Evolutionary conservation across 768 basidiomycete genomes (phyloP).

Genomic region (Lactarius pseudohatsudake): DNA sequence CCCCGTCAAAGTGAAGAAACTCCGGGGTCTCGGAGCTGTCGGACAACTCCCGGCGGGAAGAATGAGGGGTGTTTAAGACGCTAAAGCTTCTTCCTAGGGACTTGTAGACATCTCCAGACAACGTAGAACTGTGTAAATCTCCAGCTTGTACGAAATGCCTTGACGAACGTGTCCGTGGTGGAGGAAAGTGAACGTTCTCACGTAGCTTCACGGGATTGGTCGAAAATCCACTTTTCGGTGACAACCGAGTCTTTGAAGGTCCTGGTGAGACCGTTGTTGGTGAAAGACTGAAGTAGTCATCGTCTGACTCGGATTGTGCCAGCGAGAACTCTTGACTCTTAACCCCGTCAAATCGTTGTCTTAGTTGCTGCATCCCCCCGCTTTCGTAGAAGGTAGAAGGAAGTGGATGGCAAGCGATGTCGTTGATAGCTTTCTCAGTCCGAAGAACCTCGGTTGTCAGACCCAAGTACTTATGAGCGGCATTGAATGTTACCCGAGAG

Average conservation of each 20-base stretch:
- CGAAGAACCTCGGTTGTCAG: constrained; percentile 92
- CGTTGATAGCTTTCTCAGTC: constrained; percentile 96
- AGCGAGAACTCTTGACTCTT: constrained; percentile 34
- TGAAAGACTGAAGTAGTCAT: constrained; percentile 54
- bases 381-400: constrained; percentile 90
- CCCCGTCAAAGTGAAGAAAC: constrained; percentile 42
- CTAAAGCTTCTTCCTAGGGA: constrained; percentile 30
- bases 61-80: constrained; percentile 21
- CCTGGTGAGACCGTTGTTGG: constrained; percentile 30
- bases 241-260: constrained; percentile 19
- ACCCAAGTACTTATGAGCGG: constrained; percentile 95
- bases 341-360: constrained; percentile 82
- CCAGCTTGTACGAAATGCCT: constrained; percentile 72
- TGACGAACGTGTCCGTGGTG: constrained; percentile 38
- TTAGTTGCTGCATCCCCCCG: constrained; percentile 84
- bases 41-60: constrained; percentile 23
- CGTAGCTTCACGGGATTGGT: constrained; percentile 32
- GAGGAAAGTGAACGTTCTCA: constrained; percentile 26
- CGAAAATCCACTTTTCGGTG: constrained; percentile 32
- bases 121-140: constrained; percentile 65
- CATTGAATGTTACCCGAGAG: constrained; percentile 95
- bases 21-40: constrained; percentile 15
- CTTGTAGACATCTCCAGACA: constrained; percentile 45
- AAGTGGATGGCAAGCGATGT: constrained; percentile 93
- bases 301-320: constrained; percentile 45